Conservation (phyloP, 2,329 filamentous ascomycete genomes). For the Claviceps sp. region DNA sequence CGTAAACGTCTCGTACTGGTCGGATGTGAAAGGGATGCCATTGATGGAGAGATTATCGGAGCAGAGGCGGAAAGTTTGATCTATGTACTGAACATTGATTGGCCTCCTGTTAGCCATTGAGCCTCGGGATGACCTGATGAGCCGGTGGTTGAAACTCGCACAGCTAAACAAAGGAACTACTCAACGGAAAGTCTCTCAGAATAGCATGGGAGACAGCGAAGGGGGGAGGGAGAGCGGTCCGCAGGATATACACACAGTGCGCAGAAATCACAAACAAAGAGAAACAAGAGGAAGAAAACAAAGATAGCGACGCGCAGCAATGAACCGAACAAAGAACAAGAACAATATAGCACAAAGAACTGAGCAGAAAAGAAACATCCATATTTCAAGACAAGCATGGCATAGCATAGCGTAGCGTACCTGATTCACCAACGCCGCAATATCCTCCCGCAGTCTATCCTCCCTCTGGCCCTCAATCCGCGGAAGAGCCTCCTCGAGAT, state of each 20-base stretch:
- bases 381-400: too few relatives aligned
- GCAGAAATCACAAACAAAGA: background rate
- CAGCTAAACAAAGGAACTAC: too few relatives aligned
- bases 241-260: too few relatives aligned
- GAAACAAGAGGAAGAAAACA: too few relatives aligned
- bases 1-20: conserved; percentile 22
- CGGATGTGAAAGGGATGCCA: conserved; percentile 36
- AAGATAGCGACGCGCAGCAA: too few relatives aligned
- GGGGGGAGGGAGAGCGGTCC: too few relatives aligned
- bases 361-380: background rate
- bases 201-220: too few relatives aligned
- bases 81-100: conserved; percentile 38
- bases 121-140: too few relatives aligned
- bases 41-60: conserved; percentile 49
- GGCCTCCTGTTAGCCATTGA: background rate
- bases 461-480: conserved; percentile 39
- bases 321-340: too few relatives aligned
- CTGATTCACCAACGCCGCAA: conserved; percentile 46
- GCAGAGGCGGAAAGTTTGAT: conserved; percentile 44
- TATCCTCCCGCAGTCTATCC: conserved; percentile 43
- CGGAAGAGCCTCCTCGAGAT: conserved; percentile 55
- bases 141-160: too few relatives aligned
- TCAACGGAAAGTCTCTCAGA: too few relatives aligned
- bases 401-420: conserved; percentile 20
- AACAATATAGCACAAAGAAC: background rate